These are phyloP conservation scores for Anthoceros angustus DNA, from an alignment of 225 moss, liverwort and hornwort genomes.

Conservation along the genomic window DNA sequence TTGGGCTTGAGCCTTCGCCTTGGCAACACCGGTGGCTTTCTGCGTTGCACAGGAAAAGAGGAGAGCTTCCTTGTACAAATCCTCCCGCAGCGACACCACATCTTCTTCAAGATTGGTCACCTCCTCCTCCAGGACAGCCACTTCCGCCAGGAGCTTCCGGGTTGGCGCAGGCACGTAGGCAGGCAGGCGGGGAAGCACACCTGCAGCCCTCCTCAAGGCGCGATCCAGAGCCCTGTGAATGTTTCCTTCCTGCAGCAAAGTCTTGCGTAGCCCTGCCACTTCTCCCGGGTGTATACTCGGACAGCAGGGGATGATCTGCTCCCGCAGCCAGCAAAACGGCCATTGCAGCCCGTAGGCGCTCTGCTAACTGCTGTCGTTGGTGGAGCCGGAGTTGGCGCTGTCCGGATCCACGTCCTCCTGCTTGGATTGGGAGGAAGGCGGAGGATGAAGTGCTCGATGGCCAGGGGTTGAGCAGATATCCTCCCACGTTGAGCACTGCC, in stretches of 20 bases:
- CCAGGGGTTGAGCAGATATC: constrained; percentile 29
- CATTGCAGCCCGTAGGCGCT: constrained; percentile 35
- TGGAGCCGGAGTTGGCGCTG: constrained; percentile 13
- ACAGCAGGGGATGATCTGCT: constrained; percentile 40
- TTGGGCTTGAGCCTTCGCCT: neutral
- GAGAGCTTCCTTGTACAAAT: constrained; percentile 3
- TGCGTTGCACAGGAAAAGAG: neutral
- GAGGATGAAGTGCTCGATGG: constrained; percentile 40
- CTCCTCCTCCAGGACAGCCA: neutral
- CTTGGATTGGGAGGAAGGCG: constrained; percentile 30
- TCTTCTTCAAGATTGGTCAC: constrained; percentile 2
- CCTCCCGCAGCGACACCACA: neutral
- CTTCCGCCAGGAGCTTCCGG: neutral
- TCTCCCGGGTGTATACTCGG: constrained; percentile 27
- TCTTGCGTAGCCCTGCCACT: constrained; percentile 11
- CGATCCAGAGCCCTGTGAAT: neutral
- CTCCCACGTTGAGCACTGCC: constrained; percentile 41
- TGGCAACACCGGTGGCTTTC: neutral
- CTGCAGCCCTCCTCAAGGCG: neutral
- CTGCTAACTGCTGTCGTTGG: constrained; percentile 27
- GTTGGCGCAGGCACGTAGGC: neutral
- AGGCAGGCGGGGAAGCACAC: neutral
- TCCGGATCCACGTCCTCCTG: constrained; percentile 9
- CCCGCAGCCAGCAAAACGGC: constrained; percentile 37
- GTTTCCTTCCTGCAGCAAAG: neutral